Evolutionary conservation across 305 asterid species (phyloP).

Genomic region (Fraxinus sp.): DNA sequence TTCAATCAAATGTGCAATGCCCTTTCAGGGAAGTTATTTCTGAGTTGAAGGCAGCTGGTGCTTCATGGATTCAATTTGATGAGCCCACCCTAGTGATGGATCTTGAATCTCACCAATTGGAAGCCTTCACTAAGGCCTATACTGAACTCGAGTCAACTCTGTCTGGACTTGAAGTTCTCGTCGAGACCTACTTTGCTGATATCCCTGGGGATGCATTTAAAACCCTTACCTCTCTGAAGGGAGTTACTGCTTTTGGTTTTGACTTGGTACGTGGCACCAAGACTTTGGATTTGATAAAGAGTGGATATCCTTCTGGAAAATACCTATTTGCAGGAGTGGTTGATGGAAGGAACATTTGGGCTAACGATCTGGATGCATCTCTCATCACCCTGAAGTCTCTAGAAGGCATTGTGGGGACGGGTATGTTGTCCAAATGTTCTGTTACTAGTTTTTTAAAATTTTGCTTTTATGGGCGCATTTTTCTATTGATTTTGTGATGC

Average conservation of each 20-base stretch:
- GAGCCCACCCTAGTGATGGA: conserved; percentile 91
- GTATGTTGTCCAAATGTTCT: conserved; percentile 34
- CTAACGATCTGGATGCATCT: conserved; percentile 80
- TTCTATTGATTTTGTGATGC: conserved; percentile 9
- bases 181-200: conserved; percentile 89
- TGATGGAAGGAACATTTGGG: conserved; percentile 98
- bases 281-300: conserved; percentile 77
- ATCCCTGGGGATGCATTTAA: conserved; percentile 74
- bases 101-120: conserved; percentile 80
- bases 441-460: background rate
- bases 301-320: conserved; percentile 82
- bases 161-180: conserved; percentile 58
- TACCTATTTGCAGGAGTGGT: conserved; percentile 91
- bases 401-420: conserved; percentile 85
- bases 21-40: conserved; percentile 79
- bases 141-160: conserved; percentile 63
- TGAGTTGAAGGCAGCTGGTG: conserved; percentile 95
- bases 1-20: conserved; percentile 7
- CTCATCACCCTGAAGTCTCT: conserved; percentile 57
- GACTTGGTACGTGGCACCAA: conserved; percentile 87
- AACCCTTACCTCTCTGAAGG: conserved; percentile 65
- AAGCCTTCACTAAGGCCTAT: conserved; percentile 86
- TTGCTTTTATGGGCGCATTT: conserved; percentile 7
- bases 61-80: conserved; percentile 92
- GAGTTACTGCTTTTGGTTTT: conserved; percentile 78